Base-by-base conservation (phyloP, 371 early-diverging fungal genomes). In the Lichtheimia corymbifera region DNA sequence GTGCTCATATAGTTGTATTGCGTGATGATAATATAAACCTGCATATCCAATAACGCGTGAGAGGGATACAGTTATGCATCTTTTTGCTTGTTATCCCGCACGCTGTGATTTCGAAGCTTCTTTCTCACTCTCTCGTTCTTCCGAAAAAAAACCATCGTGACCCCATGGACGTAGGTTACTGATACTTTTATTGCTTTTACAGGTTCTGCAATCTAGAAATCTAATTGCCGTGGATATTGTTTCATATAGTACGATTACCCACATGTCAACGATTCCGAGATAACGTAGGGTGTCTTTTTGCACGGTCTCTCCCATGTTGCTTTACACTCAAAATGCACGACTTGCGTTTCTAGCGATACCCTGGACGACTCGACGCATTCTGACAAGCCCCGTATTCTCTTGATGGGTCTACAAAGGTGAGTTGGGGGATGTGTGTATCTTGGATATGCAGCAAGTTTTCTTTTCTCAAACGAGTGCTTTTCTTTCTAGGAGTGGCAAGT, bases 401-500 rank as follows among this genome's bases (percentile, higher is more conserved):
- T 89, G 49, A 88, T 89, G 88, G 89, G 89, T 1, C 67, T 88
- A 47, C 85, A 85, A 67, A 77, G 89, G 87, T 83, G 68, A 28
- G 65, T 59, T 5, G 7, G 15, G 4, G 15, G n/a, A 44, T 51
- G 13, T 24, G 27, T 18, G 5, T 18, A 6, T 35, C 20, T 50
- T 50, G 17, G 11, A 45, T 45, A 14, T n/a, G 40, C 15, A 40
- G 14, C n/a, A 47, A 14, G 40, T 15, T 6, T 44, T 41, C 14
- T 3, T 11, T 44, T 11, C 14, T 41, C 24, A 43, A 47, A 50
- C 18, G 12, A 14, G 22, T 42, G 14, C 45, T 41, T 42, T 11
- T 30, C 1, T 55, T 25, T 15, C 45, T 64, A 94, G 95, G 71
- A 93, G 96, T 74, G 98, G 98, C 43, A 97, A 97, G 71, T 93